phyloP scores from a whole-genome alignment of 2,329 filamentous ascomycete species.

The Biscogniauxia marginata region DNA sequence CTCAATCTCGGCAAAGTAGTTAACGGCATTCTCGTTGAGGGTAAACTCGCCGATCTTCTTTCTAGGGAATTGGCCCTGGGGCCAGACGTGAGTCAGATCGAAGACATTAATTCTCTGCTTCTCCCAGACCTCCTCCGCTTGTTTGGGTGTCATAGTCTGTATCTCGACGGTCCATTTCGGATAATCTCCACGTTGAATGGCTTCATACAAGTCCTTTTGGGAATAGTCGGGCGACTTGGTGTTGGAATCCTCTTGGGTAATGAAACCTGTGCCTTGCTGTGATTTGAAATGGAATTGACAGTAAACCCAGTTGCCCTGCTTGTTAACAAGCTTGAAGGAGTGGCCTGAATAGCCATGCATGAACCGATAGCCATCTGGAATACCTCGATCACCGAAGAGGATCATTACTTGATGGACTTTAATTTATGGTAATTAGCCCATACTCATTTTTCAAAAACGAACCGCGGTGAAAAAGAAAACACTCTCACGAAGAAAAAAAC shows the following conservation, averaged over 20 bases:
- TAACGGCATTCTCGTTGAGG: slow-evolving; percentile 62
- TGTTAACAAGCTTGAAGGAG: slow-evolving; percentile 65
- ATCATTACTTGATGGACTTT: slow-evolving; percentile 62
- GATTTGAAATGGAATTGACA: slow-evolving; percentile 64
- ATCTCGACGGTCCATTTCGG: slow-evolving; percentile 65
- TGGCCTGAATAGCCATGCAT: slow-evolving; percentile 69
- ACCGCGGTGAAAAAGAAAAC: too few relatives aligned
- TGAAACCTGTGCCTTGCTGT: slow-evolving; percentile 60
- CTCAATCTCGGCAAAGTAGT: slow-evolving; percentile 71
- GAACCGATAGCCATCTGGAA: slow-evolving; percentile 62
- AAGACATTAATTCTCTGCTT: slow-evolving; percentile 63
- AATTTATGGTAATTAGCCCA: not conserved
- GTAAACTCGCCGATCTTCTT: slow-evolving; percentile 61
- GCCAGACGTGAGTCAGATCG: slow-evolving; percentile 70
- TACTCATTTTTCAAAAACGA: too few relatives aligned
- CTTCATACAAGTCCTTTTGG: slow-evolving; percentile 62
- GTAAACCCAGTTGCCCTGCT: slow-evolving; percentile 65
- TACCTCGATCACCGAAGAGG: slow-evolving; percentile 65
- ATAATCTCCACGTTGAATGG: slow-evolving; percentile 59
- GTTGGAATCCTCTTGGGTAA: slow-evolving; percentile 58
- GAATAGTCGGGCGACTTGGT: slow-evolving; percentile 61
- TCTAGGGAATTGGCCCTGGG: slow-evolving; percentile 60
- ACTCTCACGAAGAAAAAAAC: too few relatives aligned
- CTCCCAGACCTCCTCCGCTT: slow-evolving; percentile 51
- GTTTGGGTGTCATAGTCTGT: slow-evolving; percentile 56